Evolutionary conservation across 2,329 filamentous ascomycete species (phyloP).

Genomic region (Orbilia ellipsospora): DNA sequence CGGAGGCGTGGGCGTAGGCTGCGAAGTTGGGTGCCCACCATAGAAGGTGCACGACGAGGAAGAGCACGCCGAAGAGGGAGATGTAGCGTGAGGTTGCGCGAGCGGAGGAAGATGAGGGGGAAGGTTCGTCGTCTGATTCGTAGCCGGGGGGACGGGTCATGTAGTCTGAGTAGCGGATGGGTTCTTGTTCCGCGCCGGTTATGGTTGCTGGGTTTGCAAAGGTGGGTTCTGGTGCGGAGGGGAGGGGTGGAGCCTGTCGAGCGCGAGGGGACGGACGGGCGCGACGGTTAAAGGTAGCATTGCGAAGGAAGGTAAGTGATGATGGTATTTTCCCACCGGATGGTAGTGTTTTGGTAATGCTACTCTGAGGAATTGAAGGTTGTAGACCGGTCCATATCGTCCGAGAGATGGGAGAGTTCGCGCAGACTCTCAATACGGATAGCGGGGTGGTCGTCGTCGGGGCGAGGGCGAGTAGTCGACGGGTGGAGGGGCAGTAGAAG

Average conservation of each 20-base stretch:
- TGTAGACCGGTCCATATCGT: constrained; percentile 26
- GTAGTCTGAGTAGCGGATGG: constrained; percentile 47
- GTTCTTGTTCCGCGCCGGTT: constrained; percentile 42
- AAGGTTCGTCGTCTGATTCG: constrained; percentile 1
- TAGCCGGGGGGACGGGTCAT: constrained; percentile 16
- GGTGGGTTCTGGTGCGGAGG: constrained; percentile 36
- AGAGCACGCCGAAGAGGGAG: constrained; percentile 30
- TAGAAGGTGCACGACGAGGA: constrained; percentile 21
- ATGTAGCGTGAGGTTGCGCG: constrained; percentile 41
- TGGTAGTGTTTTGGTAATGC: background rate
- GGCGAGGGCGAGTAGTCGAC: constrained; percentile 4
- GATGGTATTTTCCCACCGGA: constrained; percentile 3
- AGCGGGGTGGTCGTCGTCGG: background rate
- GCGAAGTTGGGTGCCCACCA: constrained; percentile 27
- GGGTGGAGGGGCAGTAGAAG: constrained; percentile 16
- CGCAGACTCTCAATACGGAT: background rate
- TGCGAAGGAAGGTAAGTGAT: constrained; percentile 25
- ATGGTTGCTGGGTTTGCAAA: constrained; percentile 43
- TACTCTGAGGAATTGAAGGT: background rate
- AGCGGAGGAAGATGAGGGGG: constrained; percentile 17
- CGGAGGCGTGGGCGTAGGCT: background rate
- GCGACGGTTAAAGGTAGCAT: constrained; percentile 31
- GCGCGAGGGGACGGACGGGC: constrained; percentile 22
- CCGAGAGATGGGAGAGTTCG: constrained; percentile 10
- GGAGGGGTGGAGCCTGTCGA: constrained; percentile 27